These are phyloP conservation scores for Coniella lustricola DNA, from an alignment of 2,329 filamentous ascomycete genomes.

Conservation along the genomic window DNA sequence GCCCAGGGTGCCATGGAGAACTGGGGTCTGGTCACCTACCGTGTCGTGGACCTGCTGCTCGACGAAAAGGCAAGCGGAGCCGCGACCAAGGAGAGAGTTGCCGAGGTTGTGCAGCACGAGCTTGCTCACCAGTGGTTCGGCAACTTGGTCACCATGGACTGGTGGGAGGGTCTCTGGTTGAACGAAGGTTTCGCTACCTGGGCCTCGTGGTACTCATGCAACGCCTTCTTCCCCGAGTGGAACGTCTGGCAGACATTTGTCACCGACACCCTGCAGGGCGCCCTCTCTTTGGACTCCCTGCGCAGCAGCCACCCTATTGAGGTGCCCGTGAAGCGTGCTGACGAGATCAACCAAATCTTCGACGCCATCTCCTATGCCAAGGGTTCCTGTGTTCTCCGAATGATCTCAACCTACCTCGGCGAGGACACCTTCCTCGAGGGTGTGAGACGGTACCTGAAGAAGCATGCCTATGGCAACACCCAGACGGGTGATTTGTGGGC, in stretches of 20 bases:
- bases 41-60: slow-evolving; percentile 81
- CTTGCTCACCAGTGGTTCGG: slow-evolving; percentile 92
- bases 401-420: slow-evolving; percentile 93
- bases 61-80: slow-evolving; percentile 90
- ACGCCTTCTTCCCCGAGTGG: slow-evolving; percentile 95
- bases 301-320: slow-evolving; percentile 95
- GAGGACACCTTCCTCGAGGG: slow-evolving; percentile 92
- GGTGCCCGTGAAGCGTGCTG: slow-evolving; percentile 88
- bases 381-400: slow-evolving; percentile 89
- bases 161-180: slow-evolving; percentile 87
- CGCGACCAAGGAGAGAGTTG: slow-evolving; percentile 83
- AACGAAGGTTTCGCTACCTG: slow-evolving; percentile 89
- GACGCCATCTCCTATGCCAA: slow-evolving; percentile 97
- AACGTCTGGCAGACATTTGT: slow-evolving; percentile 97
- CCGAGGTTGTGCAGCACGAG: slow-evolving; percentile 94
- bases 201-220: slow-evolving; percentile 81
- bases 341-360: slow-evolving; percentile 97
- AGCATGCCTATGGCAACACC: slow-evolving; percentile 95
- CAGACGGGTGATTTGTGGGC: slow-evolving; percentile 87
- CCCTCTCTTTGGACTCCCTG: slow-evolving; percentile 79
- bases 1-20: slow-evolving; percentile 97
- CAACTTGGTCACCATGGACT: slow-evolving; percentile 88
- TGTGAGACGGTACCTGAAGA: slow-evolving; percentile 84
- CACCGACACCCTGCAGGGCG: slow-evolving; percentile 83
- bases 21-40: slow-evolving; percentile 93